Evolutionary conservation across 2,329 filamentous ascomycete genomes (phyloP).

Genomic region (Trichophyton mentagrophytes): DNA sequence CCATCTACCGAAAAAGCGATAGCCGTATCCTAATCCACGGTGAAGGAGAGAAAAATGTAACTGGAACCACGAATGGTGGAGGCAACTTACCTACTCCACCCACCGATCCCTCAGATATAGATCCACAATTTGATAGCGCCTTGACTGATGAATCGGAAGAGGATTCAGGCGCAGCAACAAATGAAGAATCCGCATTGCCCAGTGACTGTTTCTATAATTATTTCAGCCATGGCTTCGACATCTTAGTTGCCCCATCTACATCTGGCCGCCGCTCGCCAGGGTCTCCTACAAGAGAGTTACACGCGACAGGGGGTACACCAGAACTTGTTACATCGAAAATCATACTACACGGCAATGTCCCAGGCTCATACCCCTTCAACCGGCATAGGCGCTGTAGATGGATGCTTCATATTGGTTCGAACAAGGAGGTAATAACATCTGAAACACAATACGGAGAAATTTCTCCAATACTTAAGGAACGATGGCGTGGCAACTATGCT

Average conservation of each 20-base stretch:
- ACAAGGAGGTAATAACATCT: slow-evolving; percentile 46
- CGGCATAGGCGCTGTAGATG: slow-evolving; percentile 80
- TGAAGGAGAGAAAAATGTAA: slow-evolving; percentile 18
- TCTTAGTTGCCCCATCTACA: slow-evolving; percentile 62
- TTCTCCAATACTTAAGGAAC: slow-evolving; percentile 52
- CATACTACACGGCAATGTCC: slow-evolving; percentile 88
- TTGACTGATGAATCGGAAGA: slow-evolving; percentile 55
- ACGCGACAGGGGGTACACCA: slow-evolving; percentile 34
- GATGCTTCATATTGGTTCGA: slow-evolving; percentile 48
- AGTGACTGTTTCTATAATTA: slow-evolving; percentile 84
- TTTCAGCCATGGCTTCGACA: slow-evolving; percentile 87
- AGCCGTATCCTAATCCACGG: slow-evolving; percentile 73
- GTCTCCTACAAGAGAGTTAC: slow-evolving; percentile 19
- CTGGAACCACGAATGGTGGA: not conserved
- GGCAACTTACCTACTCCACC: slow-evolving; percentile 20
- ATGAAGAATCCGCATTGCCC: slow-evolving; percentile 46
- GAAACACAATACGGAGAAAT: slow-evolving; percentile 68
- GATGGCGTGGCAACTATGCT: slow-evolving; percentile 56
- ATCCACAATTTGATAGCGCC: slow-evolving; percentile 61
- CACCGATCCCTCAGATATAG: slow-evolving; percentile 45
- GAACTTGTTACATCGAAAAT: slow-evolving; percentile 78
- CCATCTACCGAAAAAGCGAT: slow-evolving; percentile 85
- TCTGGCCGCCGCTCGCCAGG: slow-evolving; percentile 53
- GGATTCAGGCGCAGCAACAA: slow-evolving; percentile 42
- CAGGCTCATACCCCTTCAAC: slow-evolving; percentile 94